These are phyloP conservation scores for Leccinellum rugosiceps DNA, from an alignment of 768 basidiomycete species.

Conservation along the genomic window DNA sequence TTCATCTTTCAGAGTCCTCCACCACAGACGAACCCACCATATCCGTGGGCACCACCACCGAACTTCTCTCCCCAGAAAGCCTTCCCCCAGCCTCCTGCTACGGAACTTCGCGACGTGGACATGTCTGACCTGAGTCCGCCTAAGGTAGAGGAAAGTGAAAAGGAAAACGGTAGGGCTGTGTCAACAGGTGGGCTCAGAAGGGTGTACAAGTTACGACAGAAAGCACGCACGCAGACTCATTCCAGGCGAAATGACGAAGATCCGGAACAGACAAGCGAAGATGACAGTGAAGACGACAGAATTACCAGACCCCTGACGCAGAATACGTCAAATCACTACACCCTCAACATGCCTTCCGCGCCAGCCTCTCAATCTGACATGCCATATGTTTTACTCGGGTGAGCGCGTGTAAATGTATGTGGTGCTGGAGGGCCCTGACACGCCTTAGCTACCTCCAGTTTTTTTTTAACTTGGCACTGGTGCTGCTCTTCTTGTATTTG, in stretches of 20 bases:
- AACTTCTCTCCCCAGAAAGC: constrained; percentile 57
- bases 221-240: constrained; percentile 35
- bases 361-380: constrained; percentile 54
- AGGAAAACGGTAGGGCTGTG: constrained; percentile 45
- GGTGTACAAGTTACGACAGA: constrained; percentile 61
- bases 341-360: constrained; percentile 72
- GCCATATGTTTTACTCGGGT: constrained; percentile 88
- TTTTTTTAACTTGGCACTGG: constrained; percentile 86
- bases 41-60: constrained; percentile 66
- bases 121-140: constrained; percentile 73
- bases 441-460: constrained; percentile 81
- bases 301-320: constrained; percentile 40
- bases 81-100: constrained; percentile 44
- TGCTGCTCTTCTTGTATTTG: constrained; percentile 81
- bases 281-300: constrained; percentile 48
- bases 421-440: constrained; percentile 17
- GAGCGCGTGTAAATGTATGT: constrained; percentile 23
- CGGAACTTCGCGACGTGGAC: constrained; percentile 65
- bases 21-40: constrained; percentile 39
- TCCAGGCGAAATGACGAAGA: constrained; percentile 23
- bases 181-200: constrained; percentile 64
- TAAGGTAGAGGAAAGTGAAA: constrained; percentile 40
- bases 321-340: constrained; percentile 76
- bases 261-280: constrained; percentile 39
- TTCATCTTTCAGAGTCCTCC: constrained; percentile 65